Conservation (phyloP, 2,329 filamentous ascomycete genomes). For the Mollisia scopiformis region DNA sequence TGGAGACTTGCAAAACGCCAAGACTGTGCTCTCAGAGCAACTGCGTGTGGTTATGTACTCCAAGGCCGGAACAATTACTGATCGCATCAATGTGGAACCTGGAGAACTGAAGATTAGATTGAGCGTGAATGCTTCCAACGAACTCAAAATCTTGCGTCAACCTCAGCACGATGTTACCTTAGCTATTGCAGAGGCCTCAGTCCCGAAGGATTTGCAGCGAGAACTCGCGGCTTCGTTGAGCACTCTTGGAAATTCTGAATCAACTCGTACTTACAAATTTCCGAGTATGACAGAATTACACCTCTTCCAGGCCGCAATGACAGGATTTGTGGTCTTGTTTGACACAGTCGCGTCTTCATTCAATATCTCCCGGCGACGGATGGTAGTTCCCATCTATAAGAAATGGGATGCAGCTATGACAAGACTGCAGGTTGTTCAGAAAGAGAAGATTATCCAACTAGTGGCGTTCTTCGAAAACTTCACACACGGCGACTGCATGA, state of each 20-base stretch:
- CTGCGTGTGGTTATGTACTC: constrained; percentile 77
- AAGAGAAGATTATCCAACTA: constrained; percentile 76
- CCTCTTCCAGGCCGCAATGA: constrained; percentile 76
- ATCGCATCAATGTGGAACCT: constrained; percentile 79
- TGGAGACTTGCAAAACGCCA: constrained; percentile 56
- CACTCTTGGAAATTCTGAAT: constrained; percentile 56
- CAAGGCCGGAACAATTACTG: constrained; percentile 76
- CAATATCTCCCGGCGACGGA: constrained; percentile 80
- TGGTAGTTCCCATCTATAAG: constrained; percentile 92
- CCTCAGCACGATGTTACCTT: constrained; percentile 78
- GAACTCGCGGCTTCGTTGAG: constrained; percentile 57
- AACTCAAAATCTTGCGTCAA: constrained; percentile 70
- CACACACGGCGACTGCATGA: constrained; percentile 84
- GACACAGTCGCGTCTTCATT: constrained; percentile 75
- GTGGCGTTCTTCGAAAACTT: constrained; percentile 90
- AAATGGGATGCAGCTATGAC: constrained; percentile 87
- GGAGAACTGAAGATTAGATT: constrained; percentile 73
- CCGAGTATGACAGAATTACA: constrained; percentile 71
- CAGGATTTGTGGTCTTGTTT: constrained; percentile 77
- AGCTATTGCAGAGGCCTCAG: constrained; percentile 70
- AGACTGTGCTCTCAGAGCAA: constrained; percentile 75
- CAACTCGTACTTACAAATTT: constrained; percentile 74
- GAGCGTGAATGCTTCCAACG: constrained; percentile 60
- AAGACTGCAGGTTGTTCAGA: constrained; percentile 78
- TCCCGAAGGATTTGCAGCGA: constrained; percentile 62